Conservation (phyloP, 257 asterid species). For the Plantago major region DNA sequence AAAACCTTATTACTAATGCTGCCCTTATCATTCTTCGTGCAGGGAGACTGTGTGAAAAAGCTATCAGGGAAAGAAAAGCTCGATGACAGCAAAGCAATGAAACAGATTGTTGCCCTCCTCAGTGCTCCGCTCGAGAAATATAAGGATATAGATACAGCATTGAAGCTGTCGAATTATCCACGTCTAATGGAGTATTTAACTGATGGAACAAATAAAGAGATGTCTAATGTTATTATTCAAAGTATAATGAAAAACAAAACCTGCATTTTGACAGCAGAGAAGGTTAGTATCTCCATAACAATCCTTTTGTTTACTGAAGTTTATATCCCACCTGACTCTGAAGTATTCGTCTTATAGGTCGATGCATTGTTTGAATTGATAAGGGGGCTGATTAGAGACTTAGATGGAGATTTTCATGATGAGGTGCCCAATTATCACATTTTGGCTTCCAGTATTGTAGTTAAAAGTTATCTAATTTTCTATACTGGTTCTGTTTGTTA, state of each 20-base stretch:
- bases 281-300: constrained; percentile 42
- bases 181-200: constrained; percentile 80
- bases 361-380: constrained; percentile 84
- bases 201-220: constrained; percentile 77
- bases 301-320: constrained; percentile 15
- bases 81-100: constrained; percentile 78
- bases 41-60: constrained; percentile 88
- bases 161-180: constrained; percentile 89
- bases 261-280: constrained; percentile 75
- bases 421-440: constrained; percentile 64
- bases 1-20: background rate
- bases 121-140: constrained; percentile 97
- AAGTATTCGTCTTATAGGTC: constrained; percentile 51
- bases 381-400: constrained; percentile 79
- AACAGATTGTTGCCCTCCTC: constrained; percentile 85
- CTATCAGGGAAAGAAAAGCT: constrained; percentile 87
- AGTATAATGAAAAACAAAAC: constrained; percentile 77
- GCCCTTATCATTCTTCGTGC: constrained; percentile 21
- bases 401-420: constrained; percentile 55
- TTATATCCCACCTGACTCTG: constrained; percentile 24
- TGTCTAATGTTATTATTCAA: constrained; percentile 88
- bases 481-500: constrained; percentile 12
- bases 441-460: constrained; percentile 14
- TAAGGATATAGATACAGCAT: constrained; percentile 87
- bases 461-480: background rate